Base-by-base conservation (phyloP, 345 rosid genomes). In the Isatis tinctoria region DNA sequence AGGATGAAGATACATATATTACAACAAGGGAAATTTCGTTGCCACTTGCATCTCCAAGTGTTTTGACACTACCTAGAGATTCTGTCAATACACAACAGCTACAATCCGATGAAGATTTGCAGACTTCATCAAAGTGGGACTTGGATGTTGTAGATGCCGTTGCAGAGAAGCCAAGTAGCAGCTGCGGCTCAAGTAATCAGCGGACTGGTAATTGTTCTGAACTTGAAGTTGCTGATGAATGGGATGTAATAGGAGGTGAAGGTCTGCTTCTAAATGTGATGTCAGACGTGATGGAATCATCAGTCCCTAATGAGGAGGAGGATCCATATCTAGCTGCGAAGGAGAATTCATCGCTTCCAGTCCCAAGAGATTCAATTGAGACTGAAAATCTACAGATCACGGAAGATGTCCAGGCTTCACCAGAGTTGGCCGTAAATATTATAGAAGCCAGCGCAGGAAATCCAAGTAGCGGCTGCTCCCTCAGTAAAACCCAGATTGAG, bases 231-330 rank as follows among this genome's bases (percentile, higher is more conserved):
- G 8, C 40, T 45, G 60, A 70, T 63, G 54, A 62, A 35, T 41
- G 27, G 2, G 28, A 54, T 76, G 18, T 45, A 10, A 69, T 51
- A 62, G 65, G 10, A 17, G 79, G 76, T 74, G 82, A 74, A 64
- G 32, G 27, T 69, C 65, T 74, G n/a, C 79, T 72, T 33, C 57
- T 72, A 37, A 74, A 82, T 77, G 76, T 65, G 40, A 65, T 74
- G 64, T 74, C 72, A 72, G 86, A 82, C 33, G 79, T 75, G 24
- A 47, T 81, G 16, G 79, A 24, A 26, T 71, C 82, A 43, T 22
- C 70, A 18, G 79, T 76, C 65, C 33, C 76, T 49, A 58, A 45
- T 41, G 86, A 80, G 65, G 61, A 74, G 72, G 57, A 66, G 3
- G 86, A 61, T 57, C 37, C 57, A 16, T 44, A n/a, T 54, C 37